Evolutionary conservation across 805 yeast genomes (phyloP).

Genomic region (Starmerella bacillaris): DNA sequence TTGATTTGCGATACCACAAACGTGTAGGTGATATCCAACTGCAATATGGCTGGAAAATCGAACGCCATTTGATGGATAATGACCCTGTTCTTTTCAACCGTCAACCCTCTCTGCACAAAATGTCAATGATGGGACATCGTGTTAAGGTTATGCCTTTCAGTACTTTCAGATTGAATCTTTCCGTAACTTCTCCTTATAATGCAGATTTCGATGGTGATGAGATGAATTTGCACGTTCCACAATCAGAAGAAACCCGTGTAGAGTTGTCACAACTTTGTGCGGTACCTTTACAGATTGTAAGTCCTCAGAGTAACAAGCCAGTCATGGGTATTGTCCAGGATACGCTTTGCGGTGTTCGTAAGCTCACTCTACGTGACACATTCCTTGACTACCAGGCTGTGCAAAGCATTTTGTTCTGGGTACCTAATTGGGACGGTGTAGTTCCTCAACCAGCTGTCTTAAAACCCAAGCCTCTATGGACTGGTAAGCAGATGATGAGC

Average conservation of each 20-base stretch:
- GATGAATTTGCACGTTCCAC: conserved; percentile 98
- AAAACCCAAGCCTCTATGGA: conserved; percentile 93
- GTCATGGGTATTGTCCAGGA: conserved; percentile 99
- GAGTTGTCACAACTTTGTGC: conserved; percentile 90
- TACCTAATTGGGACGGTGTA: conserved; percentile 96
- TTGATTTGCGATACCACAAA: conserved; percentile 88
- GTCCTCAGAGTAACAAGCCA: conserved; percentile 97
- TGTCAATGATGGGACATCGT: conserved; percentile 99
- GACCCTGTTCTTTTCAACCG: conserved; percentile 97
- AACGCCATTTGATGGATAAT: conserved; percentile 91
- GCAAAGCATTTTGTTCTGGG: conserved; percentile 93
- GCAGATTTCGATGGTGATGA: conserved; percentile 99
- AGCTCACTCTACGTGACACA: conserved; percentile 78
- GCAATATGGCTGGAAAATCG: conserved; percentile 98
- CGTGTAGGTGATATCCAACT: conserved; percentile 96
- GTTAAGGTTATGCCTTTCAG: conserved; percentile 98
- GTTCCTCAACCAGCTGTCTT: conserved; percentile 88
- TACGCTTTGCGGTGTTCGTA: conserved; percentile 91
- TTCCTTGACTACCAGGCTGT: conserved; percentile 85
- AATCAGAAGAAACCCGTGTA: conserved; percentile 93
- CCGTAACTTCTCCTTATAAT: conserved; percentile 97
- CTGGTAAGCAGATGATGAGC: conserved; percentile 88
- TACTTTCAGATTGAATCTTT: conserved; percentile 85
- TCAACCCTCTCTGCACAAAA: conserved; percentile 96
- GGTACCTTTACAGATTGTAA: conserved; percentile 92